phyloP scores from a whole-genome alignment of 1,284 basidiomycete genomes.

The Cryptococcus sp. region DNA sequence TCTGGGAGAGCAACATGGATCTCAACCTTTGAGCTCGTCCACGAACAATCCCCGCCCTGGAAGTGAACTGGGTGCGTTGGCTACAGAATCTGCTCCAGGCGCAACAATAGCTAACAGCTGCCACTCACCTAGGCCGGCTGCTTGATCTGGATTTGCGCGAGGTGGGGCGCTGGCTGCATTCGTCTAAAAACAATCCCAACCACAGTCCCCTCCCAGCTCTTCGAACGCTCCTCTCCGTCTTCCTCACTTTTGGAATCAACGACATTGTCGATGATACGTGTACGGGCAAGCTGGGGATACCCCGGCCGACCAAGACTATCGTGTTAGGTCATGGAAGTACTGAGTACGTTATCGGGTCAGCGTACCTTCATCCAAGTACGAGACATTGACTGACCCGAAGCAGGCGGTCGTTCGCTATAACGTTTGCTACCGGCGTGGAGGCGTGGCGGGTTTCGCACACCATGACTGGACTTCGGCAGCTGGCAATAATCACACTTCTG shows the following conservation, averaged over 20 bases:
- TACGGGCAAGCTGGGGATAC: slow-evolving; percentile 35
- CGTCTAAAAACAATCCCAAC: slow-evolving; percentile 10
- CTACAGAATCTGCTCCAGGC: not conserved
- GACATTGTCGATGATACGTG: slow-evolving; percentile 67
- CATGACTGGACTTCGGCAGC: slow-evolving; percentile 63
- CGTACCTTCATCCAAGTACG: not conserved
- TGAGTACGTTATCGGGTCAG: slow-evolving; percentile 51
- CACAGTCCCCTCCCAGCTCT: slow-evolving; percentile 27
- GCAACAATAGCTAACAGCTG: not conserved
- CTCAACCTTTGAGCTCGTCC: not conserved
- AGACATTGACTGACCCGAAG: too few relatives aligned
- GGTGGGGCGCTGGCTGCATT: slow-evolving; percentile 22
- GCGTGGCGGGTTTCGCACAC: slow-evolving; percentile 69
- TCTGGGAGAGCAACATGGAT: not conserved
- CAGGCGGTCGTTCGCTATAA: not conserved
- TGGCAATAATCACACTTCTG: slow-evolving; percentile 65
- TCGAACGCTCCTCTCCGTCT: slow-evolving; percentile 45
- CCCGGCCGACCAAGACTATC: slow-evolving; percentile 49
- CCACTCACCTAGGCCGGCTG: slow-evolving; percentile 16
- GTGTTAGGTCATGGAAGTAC: slow-evolving; percentile 53
- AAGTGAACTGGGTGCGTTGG: not conserved
- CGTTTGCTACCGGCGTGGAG: slow-evolving; percentile 9
- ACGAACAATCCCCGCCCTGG: not conserved
- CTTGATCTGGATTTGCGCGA: slow-evolving; percentile 28
- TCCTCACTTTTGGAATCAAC: slow-evolving; percentile 54